Evolutionary conservation across 1,284 basidiomycete genomes (phyloP).

Genomic region (Trametes pubescens): DNA sequence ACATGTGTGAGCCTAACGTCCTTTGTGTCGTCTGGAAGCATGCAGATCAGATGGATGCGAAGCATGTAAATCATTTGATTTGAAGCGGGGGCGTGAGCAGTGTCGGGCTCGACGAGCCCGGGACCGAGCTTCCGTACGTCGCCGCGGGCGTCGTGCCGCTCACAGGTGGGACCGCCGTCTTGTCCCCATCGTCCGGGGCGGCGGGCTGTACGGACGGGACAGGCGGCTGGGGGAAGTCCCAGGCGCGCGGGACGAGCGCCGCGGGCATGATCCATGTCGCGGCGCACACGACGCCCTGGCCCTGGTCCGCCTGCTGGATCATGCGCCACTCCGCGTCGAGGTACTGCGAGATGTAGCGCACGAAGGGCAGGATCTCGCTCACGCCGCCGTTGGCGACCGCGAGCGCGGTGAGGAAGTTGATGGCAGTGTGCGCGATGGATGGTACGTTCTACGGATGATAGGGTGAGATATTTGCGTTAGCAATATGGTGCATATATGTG

Average conservation of each 20-base stretch:
- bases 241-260: constrained; percentile 76
- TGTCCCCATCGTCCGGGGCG: constrained; percentile 1
- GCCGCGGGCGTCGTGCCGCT: constrained; percentile 5
- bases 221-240: constrained; percentile 71
- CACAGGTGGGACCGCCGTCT: constrained; percentile 16
- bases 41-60: too few relatives aligned
- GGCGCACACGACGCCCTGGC: constrained; percentile 82
- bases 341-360: constrained; percentile 80
- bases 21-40: too few relatives aligned
- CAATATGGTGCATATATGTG: background rate
- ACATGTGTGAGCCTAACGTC: too few relatives aligned
- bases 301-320: constrained; percentile 70
- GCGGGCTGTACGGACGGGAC: constrained; percentile 9
- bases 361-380: constrained; percentile 79
- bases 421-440: constrained; percentile 65
- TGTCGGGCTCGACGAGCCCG: constrained; percentile 15
- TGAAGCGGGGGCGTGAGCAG: constrained; percentile 27
- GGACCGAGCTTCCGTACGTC: background rate
- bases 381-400: constrained; percentile 74
- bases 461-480: background rate
- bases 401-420: constrained; percentile 78
- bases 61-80: too few relatives aligned
- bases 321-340: constrained; percentile 73
- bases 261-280: constrained; percentile 87
- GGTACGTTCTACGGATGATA: constrained; percentile 54